These are phyloP conservation scores for Annulohypoxylon truncatum DNA, from an alignment of 2,329 filamentous ascomycete genomes.

Conservation along the genomic window DNA sequence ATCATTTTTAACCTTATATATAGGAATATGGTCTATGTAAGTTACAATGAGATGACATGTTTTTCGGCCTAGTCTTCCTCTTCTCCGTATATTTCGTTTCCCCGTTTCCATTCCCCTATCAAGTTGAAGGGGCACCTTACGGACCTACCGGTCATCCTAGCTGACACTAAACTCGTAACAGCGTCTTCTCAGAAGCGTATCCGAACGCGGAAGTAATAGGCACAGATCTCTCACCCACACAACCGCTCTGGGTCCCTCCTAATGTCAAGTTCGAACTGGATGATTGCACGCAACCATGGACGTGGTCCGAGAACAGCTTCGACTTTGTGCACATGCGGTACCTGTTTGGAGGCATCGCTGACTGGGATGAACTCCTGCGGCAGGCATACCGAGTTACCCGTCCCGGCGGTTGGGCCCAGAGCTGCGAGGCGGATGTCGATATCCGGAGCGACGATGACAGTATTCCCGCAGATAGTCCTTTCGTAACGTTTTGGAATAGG, in stretches of 20 bases:
- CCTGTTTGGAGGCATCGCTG: constrained; percentile 58
- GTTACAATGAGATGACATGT: constrained; percentile 2
- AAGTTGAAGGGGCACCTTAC: background rate
- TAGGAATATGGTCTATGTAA: constrained; percentile 53
- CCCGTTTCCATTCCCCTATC: background rate
- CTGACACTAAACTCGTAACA: constrained; percentile 42
- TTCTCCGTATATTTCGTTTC: background rate
- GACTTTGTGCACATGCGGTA: constrained; percentile 69
- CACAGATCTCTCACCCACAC: constrained; percentile 68
- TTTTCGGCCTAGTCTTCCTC: background rate
- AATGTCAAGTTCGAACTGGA: constrained; percentile 74
- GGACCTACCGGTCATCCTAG: background rate
- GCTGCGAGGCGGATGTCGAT: constrained; percentile 38
- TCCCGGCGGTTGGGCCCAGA: constrained; percentile 58
- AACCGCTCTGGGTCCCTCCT: constrained; percentile 66
- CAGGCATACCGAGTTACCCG: constrained; percentile 58
- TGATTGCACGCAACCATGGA: constrained; percentile 65
- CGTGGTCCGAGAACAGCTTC: constrained; percentile 57
- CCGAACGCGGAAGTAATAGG: constrained; percentile 62
- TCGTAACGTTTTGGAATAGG: constrained; percentile 43
- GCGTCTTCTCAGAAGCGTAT: constrained; percentile 60
- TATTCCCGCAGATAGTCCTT: constrained; percentile 32
- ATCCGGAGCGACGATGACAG: constrained; percentile 43
- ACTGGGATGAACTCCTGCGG: constrained; percentile 60
- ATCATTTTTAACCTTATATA: background rate